Conservation (phyloP, 2,329 filamentous ascomycete species). For the Botrytis paeoniae region DNA sequence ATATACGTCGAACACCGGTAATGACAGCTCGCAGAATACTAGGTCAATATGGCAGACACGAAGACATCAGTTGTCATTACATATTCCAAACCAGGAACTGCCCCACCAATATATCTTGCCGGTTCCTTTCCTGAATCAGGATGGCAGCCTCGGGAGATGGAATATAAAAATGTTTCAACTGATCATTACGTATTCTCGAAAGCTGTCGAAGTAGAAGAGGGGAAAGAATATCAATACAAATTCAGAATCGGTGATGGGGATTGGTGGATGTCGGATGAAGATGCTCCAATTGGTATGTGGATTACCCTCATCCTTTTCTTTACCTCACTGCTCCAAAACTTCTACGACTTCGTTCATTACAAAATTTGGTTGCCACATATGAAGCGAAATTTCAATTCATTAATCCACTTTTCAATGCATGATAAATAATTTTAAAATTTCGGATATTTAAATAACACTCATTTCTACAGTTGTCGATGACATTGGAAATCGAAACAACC, state of each 20-base stretch:
- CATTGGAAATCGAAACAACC: conserved; percentile 53
- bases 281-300: conserved; percentile 54
- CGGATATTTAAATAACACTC: conserved; percentile 4
- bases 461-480: conserved; percentile 46
- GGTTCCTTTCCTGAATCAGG: conserved; percentile 64
- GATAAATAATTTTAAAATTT: not conserved
- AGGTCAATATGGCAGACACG: conserved; percentile 14
- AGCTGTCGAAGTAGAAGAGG: conserved; percentile 52
- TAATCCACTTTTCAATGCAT: not conserved
- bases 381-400: not conserved
- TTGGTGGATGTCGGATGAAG: conserved; percentile 69
- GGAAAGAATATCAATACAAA: conserved; percentile 69
- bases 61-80: conserved; percentile 44
- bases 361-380: not conserved
- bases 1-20: not conserved
- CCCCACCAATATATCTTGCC: conserved; percentile 67
- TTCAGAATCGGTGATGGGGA: conserved; percentile 65
- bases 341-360: not conserved
- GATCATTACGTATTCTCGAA: conserved; percentile 57
- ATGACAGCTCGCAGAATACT: conserved; percentile 6
- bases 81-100: conserved; percentile 57
- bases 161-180: conserved; percentile 45
- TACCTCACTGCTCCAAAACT: not conserved
- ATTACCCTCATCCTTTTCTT: not conserved
- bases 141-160: conserved; percentile 69